These are phyloP conservation scores for Aureobasidium sp. DNA, from an alignment of 2,329 filamentous ascomycete species.

Conservation along the genomic window DNA sequence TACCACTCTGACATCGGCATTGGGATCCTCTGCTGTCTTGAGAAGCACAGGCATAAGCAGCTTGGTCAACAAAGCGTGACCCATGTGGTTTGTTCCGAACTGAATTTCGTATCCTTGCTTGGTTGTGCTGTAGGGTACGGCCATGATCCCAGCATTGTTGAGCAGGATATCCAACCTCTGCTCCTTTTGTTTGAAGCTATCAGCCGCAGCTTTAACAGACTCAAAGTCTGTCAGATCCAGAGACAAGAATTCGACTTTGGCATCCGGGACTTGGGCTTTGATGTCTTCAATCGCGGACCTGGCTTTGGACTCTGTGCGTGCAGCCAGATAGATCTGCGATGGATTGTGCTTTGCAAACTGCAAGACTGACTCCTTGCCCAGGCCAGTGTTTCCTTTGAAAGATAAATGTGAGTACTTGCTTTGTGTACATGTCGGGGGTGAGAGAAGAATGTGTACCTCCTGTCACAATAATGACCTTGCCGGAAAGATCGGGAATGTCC, in stretches of 20 bases:
- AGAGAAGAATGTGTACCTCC: constrained; percentile 24
- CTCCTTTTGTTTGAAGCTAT: constrained; percentile 30
- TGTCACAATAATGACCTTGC: constrained; percentile 39
- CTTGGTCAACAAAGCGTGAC: constrained; percentile 42
- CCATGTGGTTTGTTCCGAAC: constrained; percentile 46
- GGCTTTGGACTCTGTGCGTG: constrained; percentile 38
- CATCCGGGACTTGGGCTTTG: constrained; percentile 28
- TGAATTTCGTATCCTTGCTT: constrained; percentile 45
- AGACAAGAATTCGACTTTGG: constrained; percentile 32
- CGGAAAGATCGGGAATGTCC: constrained; percentile 35
- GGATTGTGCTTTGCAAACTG: constrained; percentile 40
- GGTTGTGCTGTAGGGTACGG: constrained; percentile 29
- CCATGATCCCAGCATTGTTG: constrained; percentile 42
- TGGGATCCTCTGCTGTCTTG: constrained; percentile 31
- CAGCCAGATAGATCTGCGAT: constrained; percentile 40
- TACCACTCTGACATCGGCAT: constrained; percentile 38
- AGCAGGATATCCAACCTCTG: constrained; percentile 40
- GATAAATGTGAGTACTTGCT: too few species aligned
- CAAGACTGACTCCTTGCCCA: constrained; percentile 40
- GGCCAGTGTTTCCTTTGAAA: constrained; percentile 36
- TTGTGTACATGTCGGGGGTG: too few species aligned
- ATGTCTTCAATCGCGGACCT: constrained; percentile 35
- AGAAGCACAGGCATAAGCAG: constrained; percentile 39
- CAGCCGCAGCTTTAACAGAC: constrained; percentile 34
- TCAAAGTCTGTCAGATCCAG: constrained; percentile 38